Conservation (phyloP, 805 yeast species). For the Brettanomyces custersianus region DNA sequence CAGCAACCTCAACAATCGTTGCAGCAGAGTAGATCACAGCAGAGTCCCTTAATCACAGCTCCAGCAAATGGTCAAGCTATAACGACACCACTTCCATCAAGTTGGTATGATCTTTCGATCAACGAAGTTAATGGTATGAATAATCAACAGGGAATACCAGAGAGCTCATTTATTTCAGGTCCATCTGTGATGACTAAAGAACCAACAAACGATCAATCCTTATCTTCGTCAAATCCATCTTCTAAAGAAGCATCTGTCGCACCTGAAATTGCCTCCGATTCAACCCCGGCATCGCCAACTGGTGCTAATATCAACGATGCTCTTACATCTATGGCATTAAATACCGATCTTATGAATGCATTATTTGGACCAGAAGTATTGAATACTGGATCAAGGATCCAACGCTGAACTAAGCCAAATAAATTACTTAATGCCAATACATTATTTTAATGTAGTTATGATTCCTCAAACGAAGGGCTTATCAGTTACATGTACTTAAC, state of each 20-base stretch:
- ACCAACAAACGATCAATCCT: no score
- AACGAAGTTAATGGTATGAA: background rate
- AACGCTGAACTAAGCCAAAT: background rate
- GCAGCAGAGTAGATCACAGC: slow-evolving; percentile 1
- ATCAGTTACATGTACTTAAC: slow-evolving; percentile 64
- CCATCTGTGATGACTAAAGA: no score
- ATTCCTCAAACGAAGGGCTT: background rate
- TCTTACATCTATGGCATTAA: slow-evolving; percentile 18
- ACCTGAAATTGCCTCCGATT: slow-evolving; percentile 1
- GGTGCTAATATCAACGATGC: slow-evolving; percentile 19
- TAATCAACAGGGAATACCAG: no score
- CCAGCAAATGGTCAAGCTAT: no score
- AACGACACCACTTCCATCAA: no score
- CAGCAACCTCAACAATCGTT: slow-evolving; percentile 3
- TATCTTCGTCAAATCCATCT: no score
- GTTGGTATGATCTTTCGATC: no score
- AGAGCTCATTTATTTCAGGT: no score
- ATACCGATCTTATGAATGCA: slow-evolving; percentile 25
- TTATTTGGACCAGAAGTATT: slow-evolving; percentile 22
- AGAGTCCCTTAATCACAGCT: slow-evolving; percentile 1
- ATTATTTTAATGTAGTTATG: background rate
- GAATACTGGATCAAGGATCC: slow-evolving; percentile 2
- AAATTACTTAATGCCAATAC: background rate
- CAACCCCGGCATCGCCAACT: slow-evolving; percentile 2
- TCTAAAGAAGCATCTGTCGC: no score